Conservation (phyloP, 306 rosid genomes). For the Prunus dulcis region DNA sequence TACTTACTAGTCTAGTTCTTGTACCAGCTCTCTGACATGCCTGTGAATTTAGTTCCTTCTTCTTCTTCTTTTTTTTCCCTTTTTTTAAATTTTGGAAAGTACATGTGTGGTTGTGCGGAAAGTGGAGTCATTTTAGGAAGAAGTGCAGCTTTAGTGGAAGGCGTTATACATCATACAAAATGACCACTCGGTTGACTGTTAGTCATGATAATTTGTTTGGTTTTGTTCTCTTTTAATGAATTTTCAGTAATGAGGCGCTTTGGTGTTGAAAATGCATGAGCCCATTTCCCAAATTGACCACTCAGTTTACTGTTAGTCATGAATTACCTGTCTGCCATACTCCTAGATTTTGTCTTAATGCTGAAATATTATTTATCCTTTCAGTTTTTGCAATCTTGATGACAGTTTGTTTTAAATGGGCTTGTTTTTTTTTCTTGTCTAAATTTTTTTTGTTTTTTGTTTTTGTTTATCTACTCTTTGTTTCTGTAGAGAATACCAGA, state of each 20-base stretch:
- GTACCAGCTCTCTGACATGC: background rate
- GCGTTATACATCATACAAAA: no score
- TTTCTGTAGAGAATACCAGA: conserved; percentile 77
- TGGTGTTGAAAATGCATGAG: conserved; percentile 3
- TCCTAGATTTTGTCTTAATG: background rate
- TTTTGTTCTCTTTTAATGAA: background rate
- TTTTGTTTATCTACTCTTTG: conserved; percentile 12
- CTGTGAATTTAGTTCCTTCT: background rate
- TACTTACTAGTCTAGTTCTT: background rate
- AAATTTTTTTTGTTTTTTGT: background rate
- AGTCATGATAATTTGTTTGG: background rate
- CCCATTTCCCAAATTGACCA: background rate
- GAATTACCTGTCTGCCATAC: background rate
- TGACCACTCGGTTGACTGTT: no score
- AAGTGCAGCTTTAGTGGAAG: background rate
- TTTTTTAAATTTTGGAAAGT: background rate
- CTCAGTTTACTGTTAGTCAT: background rate
- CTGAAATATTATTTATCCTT: background rate
- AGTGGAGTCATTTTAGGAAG: background rate
- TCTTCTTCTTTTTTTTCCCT: background rate
- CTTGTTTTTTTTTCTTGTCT: background rate
- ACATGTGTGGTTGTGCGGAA: background rate
- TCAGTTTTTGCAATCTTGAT: background rate
- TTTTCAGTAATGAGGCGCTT: background rate
- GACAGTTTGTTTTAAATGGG: background rate